phyloP scores from a whole-genome alignment of 768 basidiomycete genomes.

The Naganishia vishniacii region DNA sequence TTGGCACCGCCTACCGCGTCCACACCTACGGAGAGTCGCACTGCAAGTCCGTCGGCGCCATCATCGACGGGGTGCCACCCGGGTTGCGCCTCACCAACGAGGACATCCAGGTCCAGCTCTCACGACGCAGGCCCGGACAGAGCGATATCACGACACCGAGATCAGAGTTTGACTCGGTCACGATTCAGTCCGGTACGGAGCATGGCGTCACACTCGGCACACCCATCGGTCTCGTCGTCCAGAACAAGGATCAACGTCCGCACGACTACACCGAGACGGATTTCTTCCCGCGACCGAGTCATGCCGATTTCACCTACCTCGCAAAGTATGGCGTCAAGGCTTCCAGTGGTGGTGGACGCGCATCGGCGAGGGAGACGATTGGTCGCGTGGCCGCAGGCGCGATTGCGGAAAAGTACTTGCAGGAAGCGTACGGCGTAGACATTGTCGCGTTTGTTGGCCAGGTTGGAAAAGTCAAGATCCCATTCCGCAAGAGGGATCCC shows the following conservation, averaged over 20 bases:
- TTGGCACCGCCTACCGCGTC: slow-evolving; percentile 82
- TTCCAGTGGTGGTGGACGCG: slow-evolving; percentile 89
- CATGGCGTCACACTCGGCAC: slow-evolving; percentile 93
- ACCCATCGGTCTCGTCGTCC: slow-evolving; percentile 91
- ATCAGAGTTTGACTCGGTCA: slow-evolving; percentile 90
- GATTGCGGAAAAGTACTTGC: slow-evolving; percentile 93
- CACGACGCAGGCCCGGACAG: slow-evolving; percentile 87
- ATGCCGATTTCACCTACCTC: slow-evolving; percentile 96
- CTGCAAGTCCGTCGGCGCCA: slow-evolving; percentile 91
- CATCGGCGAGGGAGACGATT: slow-evolving; percentile 93
- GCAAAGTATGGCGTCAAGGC: slow-evolving; percentile 97
- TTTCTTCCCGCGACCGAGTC: slow-evolving; percentile 90
- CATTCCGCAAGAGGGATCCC: slow-evolving; percentile 48
- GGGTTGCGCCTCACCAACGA: slow-evolving; percentile 70
- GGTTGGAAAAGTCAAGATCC: slow-evolving; percentile 85
- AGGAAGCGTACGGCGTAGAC: slow-evolving; percentile 77
- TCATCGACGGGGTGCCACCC: slow-evolving; percentile 95
- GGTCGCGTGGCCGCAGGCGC: slow-evolving; percentile 98
- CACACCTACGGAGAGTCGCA: slow-evolving; percentile 98
- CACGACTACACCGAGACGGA: slow-evolving; percentile 99
- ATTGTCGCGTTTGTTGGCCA: slow-evolving; percentile 96
- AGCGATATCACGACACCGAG: slow-evolving; percentile 96
- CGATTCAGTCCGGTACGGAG: slow-evolving; percentile 88
- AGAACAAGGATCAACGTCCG: slow-evolving; percentile 95
- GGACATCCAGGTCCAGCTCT: slow-evolving; percentile 88